Base-by-base conservation (phyloP, 2,329 filamentous ascomycete species). In the Botrytis galanthina region DNA sequence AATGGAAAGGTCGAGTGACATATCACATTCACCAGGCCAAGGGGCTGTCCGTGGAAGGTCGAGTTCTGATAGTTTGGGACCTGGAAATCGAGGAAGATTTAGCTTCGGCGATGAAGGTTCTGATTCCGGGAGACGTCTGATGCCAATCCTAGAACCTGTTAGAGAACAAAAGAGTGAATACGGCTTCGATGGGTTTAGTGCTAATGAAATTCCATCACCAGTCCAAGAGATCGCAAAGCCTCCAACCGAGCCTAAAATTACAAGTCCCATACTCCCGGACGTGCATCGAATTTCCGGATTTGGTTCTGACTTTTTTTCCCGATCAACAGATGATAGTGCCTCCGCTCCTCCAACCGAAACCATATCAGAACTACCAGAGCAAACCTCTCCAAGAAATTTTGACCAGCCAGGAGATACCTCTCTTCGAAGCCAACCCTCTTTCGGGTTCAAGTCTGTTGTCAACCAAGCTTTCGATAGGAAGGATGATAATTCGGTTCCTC, bases 391-490 rank as follows among this genome's bases (percentile, higher is more conserved):
- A 22, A 64, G 48, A 39, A 37, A 51, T 64, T 22, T 18, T 14
- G 35, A 48, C 12, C 22, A n/a, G 39, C 14, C 70, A 35, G 69
- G 70, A 37, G 77, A 78, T 12, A 57, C 76, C 60, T 76, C 80
- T 60, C 80, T 89, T n/a, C 84, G 86, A 10, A 86, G 87, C 75
- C 85, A 87, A 75, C 83, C 85, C 5, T 88, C 87, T 2, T 75
- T 85, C 29, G 87, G 88, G n/a, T 89, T 89, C 78, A 83, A 82
- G 51, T 87, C 88, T 1, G 87, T 88, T 22, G 90, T 92, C 6
- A 84, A 91, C 77, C 87, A 90, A 79, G 90, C 90, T 26, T 92
- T 92, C 78, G 89, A 91, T 78, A 84, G 86, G 63, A 84, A 68
- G 12, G 86, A 89, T 75, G 87, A 88, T 54, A 84, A 84, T 10